These are phyloP conservation scores for Capsicum chinense DNA, from an alignment of 257 asterid species.

Conservation along the genomic window DNA sequence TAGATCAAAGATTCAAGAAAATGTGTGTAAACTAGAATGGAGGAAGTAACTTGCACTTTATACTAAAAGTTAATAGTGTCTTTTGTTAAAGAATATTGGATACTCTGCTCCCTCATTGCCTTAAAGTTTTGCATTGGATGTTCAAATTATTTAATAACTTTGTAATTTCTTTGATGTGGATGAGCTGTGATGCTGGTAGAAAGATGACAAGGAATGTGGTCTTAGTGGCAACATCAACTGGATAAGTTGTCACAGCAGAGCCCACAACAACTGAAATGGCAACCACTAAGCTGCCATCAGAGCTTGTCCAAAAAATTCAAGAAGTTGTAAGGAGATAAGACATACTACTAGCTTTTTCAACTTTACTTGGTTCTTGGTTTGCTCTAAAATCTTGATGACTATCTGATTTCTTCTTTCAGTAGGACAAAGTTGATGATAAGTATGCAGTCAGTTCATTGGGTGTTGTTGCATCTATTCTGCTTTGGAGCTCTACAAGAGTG, in stretches of 20 bases:
- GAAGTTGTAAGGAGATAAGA: constrained; percentile 54
- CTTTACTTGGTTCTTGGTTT: background rate
- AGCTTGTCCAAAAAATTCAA: constrained; percentile 58
- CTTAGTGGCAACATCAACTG: constrained; percentile 62
- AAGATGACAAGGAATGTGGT: constrained; percentile 64
- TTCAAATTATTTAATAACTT: background rate
- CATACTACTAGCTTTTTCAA: background rate
- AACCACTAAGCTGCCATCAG: constrained; percentile 57
- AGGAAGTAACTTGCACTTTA: background rate
- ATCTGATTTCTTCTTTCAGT: constrained; percentile 42
- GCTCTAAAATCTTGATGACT: background rate
- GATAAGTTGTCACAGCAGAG: constrained; percentile 67
- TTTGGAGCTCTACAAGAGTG: constrained; percentile 68
- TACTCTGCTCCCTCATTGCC: background rate
- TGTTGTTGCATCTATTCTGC: constrained; percentile 64
- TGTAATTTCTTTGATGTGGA: background rate
- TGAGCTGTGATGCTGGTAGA: constrained; percentile 48
- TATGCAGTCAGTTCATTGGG: constrained; percentile 81
- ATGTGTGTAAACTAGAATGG: background rate
- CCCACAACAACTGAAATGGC: constrained; percentile 66
- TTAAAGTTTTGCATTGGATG: background rate
- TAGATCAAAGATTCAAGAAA: no score
- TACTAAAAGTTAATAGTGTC: background rate
- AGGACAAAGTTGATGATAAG: constrained; percentile 91
- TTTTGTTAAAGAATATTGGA: background rate